Evolutionary conservation across 257 asterid species (phyloP).

Genomic region (Scutellaria baicalensis): DNA sequence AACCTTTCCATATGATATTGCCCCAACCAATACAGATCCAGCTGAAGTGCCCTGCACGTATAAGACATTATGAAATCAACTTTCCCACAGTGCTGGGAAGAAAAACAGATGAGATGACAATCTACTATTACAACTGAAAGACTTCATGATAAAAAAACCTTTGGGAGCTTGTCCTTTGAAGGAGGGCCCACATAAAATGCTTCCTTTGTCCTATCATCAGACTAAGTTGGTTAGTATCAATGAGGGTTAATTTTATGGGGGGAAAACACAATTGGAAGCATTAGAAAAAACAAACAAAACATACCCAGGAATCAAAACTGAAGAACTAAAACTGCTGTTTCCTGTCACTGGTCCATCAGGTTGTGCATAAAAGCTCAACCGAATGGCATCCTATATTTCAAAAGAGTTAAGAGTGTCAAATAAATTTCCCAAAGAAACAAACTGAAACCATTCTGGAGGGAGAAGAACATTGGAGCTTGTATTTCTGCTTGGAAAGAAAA

Average conservation of each 20-base stretch:
- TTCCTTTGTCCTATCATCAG: conserved; percentile 52
- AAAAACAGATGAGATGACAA: conserved; percentile 5
- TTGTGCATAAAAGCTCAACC: conserved; percentile 72
- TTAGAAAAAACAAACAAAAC: not conserved
- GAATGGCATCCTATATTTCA: conserved; percentile 48
- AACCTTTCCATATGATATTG: conserved; percentile 76
- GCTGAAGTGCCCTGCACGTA: conserved; percentile 60
- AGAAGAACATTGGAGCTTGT: not conserved
- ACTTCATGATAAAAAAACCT: conserved; percentile 43
- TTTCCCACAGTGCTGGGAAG: not conserved
- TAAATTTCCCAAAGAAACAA: not conserved
- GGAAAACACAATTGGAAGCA: conserved; percentile 10
- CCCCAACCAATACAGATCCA: conserved; percentile 83
- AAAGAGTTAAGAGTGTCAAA: conserved; percentile 9
- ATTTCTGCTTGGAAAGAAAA: conserved; percentile 4
- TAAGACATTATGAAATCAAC: not conserved
- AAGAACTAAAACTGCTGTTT: conserved; percentile 64
- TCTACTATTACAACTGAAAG: conserved; percentile 4
- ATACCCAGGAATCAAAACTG: conserved; percentile 86
- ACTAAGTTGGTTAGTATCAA: conserved; percentile 13
- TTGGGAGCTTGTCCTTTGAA: conserved; percentile 81
- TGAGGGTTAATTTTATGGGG: not conserved
- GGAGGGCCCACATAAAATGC: conserved; percentile 96
- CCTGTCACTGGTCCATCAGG: conserved; percentile 95
- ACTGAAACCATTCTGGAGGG: not conserved